Evolutionary conservation across 495 filamentous ascomycete genomes (phyloP), one percentile per base, ranked within the genome.

Genomic region (Baudoinia panamericana): DNA sequence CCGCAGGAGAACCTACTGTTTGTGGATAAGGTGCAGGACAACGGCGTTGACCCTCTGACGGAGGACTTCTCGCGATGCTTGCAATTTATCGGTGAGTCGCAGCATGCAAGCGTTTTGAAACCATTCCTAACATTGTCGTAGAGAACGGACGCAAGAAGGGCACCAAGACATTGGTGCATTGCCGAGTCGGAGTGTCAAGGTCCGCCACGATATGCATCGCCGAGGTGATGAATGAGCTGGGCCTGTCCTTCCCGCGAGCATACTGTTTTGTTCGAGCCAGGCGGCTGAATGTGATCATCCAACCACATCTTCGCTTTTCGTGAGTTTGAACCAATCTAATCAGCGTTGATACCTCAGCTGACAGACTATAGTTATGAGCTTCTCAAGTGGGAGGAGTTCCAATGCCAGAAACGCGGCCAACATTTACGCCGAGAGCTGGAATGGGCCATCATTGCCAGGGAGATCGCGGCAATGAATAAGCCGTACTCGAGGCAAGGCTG

Each of bases 141-240:
- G 87, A 80, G 20, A 70, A 76, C 53, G 85, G 88, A 26, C 81
- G 78, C 51, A 55, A 55, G 28, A 78, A 82, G 29, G 73, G 75
- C 16, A 79, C 71, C 4, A 85, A 88, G n/a, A 94, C 90, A 1
- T 67, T 97, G 31, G 90, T 97, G 19, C 90, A 97, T 59, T 97
- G 90, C 58, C 78, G 92, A 10, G 90, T 97, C 30, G 90, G 90
- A 33, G 90, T 97, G 43, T 94, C 86, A 15, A 71, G 90, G 43
- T 88, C 82, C 34, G 90, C 90, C 16, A 97, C 90, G 6, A 94
- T 97, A 56, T 96, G 90, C 63, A 96, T 97, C 53, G 90, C 90
- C 23, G 87, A 95, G 61, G 88, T 96, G 16, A 97, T 97, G 90
- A 72, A 78, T 10, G 66, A 76, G 5, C 56, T 80, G 21, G 66